Evolutionary conservation across 106 monocot species (phyloP).

Genomic region (Cymbidium sinense): DNA sequence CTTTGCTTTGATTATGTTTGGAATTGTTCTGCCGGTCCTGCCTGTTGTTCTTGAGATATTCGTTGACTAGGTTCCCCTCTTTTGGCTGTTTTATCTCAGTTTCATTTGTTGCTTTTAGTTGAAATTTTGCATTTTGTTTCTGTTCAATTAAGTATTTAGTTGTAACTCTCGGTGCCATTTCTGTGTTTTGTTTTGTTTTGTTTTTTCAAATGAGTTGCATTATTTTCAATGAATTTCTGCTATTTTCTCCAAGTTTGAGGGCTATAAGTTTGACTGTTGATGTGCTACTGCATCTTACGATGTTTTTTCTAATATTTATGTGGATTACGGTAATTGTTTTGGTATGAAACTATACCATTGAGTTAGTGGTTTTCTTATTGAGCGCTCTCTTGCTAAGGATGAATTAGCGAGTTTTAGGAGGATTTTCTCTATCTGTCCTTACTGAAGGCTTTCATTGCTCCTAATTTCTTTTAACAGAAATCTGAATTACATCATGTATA

Average conservation of each 20-base stretch:
- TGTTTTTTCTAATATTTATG: too few species aligned
- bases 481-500: not conserved
- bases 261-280: not conserved
- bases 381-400: not conserved
- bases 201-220: not conserved
- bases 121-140: not conserved
- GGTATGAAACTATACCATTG: too few species aligned
- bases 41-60: not conserved
- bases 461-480: not conserved
- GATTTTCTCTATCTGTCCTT: not conserved
- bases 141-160: too few species aligned
- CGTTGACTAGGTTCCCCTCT: too few species aligned
- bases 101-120: not conserved
- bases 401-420: not conserved
- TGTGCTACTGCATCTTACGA: not conserved
- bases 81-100: not conserved
- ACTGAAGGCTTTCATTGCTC: not conserved
- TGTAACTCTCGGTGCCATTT: too few species aligned
- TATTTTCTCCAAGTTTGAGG: not conserved
- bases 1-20: not conserved
- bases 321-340: too few species aligned
- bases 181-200: not conserved
- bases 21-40: not conserved
- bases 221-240: not conserved
- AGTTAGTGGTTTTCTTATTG: not conserved